These are phyloP conservation scores for Mycosphaerella sp. DNA, from an alignment of 2,329 filamentous ascomycete genomes.

Conservation along the genomic window DNA sequence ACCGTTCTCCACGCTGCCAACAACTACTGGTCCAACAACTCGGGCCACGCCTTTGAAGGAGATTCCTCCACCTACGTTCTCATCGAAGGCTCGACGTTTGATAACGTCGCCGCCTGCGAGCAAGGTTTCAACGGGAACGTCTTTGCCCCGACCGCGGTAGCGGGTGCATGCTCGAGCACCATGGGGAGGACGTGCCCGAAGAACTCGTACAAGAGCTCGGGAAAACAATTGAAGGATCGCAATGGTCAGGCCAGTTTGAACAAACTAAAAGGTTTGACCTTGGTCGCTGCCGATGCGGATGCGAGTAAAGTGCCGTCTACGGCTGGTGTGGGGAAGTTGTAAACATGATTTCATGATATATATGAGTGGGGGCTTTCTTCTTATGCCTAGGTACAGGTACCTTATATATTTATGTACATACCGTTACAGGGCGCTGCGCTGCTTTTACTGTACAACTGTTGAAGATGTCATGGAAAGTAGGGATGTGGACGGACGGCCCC, in stretches of 20 bases:
- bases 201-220: slow-evolving; percentile 12
- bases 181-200: slow-evolving; percentile 13
- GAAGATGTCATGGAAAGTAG: too few species aligned
- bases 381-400: too few species aligned
- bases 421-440: too few species aligned
- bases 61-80: slow-evolving; percentile 19
- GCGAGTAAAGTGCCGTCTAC: slow-evolving; percentile 15
- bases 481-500: too few species aligned
- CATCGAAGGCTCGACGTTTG: slow-evolving; percentile 22
- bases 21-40: slow-evolving; percentile 55
- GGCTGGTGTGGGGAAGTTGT: slow-evolving; percentile 17
- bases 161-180: slow-evolving; percentile 6
- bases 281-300: slow-evolving; percentile 15
- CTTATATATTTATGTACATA: too few species aligned
- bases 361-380: too few species aligned
- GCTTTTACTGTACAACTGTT: too few species aligned
- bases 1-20: slow-evolving; percentile 56
- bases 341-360: too few species aligned
- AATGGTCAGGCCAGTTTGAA: slow-evolving; percentile 12
- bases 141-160: slow-evolving; percentile 11
- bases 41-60: slow-evolving; percentile 47
- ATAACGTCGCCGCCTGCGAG: slow-evolving; percentile 11
- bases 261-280: slow-evolving; percentile 13
- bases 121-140: slow-evolving; percentile 9
- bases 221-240: slow-evolving; percentile 1